Conservation (phyloP, 495 filamentous ascomycete genomes). For the Penicillium lagena region DNA sequence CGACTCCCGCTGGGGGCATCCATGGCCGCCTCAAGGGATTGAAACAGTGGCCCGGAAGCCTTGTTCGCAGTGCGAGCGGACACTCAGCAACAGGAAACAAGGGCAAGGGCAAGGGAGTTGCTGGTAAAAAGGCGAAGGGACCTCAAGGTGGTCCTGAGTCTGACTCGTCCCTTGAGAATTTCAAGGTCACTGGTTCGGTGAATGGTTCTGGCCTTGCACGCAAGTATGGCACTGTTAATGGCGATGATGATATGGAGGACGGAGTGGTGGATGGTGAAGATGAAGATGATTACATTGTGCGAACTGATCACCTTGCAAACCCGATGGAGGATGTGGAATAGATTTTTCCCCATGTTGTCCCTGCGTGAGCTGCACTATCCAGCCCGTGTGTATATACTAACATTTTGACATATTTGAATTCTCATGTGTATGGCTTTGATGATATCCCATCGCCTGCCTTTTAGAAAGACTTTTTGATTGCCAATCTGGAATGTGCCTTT, state of each 20-base stretch:
- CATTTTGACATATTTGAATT: too few species aligned
- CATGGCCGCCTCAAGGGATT: slow-evolving; percentile 24
- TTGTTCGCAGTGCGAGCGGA: slow-evolving; percentile 22
- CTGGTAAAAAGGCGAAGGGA: slow-evolving; percentile 37
- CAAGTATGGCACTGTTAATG: slow-evolving; percentile 18
- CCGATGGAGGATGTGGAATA: slow-evolving; percentile 24
- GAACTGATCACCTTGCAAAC: slow-evolving; percentile 33
- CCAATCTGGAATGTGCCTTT: too few species aligned
- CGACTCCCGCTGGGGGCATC: slow-evolving; percentile 7
- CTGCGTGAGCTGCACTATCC: background rate
- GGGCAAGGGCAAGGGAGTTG: slow-evolving; percentile 30
- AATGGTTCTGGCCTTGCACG: too few species aligned
- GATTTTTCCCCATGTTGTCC: background rate
- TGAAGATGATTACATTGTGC: slow-evolving; percentile 44
- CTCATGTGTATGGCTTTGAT: background rate
- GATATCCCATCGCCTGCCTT: background rate
- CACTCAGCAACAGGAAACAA: slow-evolving; percentile 24
- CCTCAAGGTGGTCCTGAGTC: slow-evolving; percentile 19
- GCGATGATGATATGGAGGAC: slow-evolving; percentile 33
- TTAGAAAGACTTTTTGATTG: too few species aligned
- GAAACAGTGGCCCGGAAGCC: slow-evolving; percentile 21
- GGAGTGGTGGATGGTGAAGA: slow-evolving; percentile 31
- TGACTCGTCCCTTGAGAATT: slow-evolving; percentile 6
- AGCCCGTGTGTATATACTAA: background rate
- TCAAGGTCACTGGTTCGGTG: too few species aligned